A percentile compares a stretch with the other conserved stretches of the same genome.
phyloP scores from a whole-genome alignment of 306 rosid species.

The Prunus salicina region DNA sequence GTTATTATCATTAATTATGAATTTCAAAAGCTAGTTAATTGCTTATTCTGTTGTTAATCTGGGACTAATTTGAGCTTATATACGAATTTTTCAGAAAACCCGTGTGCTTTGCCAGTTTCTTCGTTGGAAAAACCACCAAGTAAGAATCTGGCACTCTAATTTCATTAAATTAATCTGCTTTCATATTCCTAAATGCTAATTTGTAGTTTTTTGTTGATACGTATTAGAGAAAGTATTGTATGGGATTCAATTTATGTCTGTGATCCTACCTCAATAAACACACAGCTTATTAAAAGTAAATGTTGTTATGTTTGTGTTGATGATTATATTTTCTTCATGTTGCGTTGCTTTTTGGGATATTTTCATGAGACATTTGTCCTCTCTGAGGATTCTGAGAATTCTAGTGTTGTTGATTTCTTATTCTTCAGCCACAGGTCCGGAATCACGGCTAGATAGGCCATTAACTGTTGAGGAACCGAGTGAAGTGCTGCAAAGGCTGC shows the following conservation, averaged over 20 bases:
- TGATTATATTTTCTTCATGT: not conserved
- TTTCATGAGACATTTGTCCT: not conserved
- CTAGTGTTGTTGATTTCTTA: constrained; percentile 11
- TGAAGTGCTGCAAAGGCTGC: constrained; percentile 49
- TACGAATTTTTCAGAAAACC: constrained; percentile 51
- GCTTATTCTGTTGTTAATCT: not conserved
- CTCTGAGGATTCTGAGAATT: not conserved
- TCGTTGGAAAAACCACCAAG: constrained; percentile 29
- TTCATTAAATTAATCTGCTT: constrained; percentile 5
- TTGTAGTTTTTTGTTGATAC: not conserved
- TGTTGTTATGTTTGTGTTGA: not conserved
- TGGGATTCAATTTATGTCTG: not conserved
- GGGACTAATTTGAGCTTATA: constrained; percentile 23
- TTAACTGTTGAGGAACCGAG: constrained; percentile 39
- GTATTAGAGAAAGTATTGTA: not conserved
- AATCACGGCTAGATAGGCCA: constrained; percentile 41
- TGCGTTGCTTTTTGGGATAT: not conserved
- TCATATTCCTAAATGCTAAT: not conserved
- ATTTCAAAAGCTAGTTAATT: not conserved
- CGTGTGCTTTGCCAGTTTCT: constrained; percentile 38
- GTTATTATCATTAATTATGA: not conserved
- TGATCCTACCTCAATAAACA: not conserved
- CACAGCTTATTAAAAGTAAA: not conserved
- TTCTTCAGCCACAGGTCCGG: constrained; percentile 41
- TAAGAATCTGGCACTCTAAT: constrained; percentile 24